Evolutionary conservation across 352 stramenopile species (phyloP).

Genomic region (Albugo candida): DNA sequence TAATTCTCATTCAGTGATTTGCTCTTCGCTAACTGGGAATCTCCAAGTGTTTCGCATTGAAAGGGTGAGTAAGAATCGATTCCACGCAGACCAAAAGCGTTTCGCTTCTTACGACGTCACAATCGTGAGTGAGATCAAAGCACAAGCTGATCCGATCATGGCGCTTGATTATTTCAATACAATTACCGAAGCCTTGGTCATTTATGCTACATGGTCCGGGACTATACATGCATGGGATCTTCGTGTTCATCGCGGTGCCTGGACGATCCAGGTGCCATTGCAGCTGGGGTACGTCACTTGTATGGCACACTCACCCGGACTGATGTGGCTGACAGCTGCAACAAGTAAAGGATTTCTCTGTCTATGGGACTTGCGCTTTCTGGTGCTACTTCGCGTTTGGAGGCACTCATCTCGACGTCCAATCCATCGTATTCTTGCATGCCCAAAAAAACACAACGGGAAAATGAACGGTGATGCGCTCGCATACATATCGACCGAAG

Average conservation of each 20-base stretch:
- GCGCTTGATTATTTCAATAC: constrained; percentile 94
- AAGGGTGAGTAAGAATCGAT: constrained; percentile 24
- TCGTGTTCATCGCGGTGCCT: constrained; percentile 81
- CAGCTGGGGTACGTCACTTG: constrained; percentile 92
- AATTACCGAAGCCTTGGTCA: constrained; percentile 81
- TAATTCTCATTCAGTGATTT: constrained; percentile 91
- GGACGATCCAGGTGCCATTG: constrained; percentile 79
- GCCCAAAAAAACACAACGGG: constrained; percentile 55
- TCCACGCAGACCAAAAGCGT: no score
- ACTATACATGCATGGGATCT: constrained; percentile 84
- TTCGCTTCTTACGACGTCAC: constrained; percentile 29
- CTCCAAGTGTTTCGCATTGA: constrained; percentile 96
- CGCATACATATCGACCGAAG: constrained; percentile 85
- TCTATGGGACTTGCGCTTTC: constrained; percentile 93
- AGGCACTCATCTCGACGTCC: constrained; percentile 82
- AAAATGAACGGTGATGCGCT: constrained; percentile 22
- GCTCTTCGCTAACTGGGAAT: constrained; percentile 69
- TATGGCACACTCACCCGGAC: constrained; percentile 87
- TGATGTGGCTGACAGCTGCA: constrained; percentile 85
- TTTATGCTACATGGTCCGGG: constrained; percentile 88
- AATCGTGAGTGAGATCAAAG: constrained; percentile 48
- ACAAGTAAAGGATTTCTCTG: constrained; percentile 89
- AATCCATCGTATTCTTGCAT: constrained; percentile 79
- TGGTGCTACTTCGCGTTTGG: constrained; percentile 90
- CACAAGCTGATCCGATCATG: constrained; percentile 83